Evolutionary conservation across 345 rosid species (phyloP).

Genomic region (Melastoma malabathricum): DNA sequence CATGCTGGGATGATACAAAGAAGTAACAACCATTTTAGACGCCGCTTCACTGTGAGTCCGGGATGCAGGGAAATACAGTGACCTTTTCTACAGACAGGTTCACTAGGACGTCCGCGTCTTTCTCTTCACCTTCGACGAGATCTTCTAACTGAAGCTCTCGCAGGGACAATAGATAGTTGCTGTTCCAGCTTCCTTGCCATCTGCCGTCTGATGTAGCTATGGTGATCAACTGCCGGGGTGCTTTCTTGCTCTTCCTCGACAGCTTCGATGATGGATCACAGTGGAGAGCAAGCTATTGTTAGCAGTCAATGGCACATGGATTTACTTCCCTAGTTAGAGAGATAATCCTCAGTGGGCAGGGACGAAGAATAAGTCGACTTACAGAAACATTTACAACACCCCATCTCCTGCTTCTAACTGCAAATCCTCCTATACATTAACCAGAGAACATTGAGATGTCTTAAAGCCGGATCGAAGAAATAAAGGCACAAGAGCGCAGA

Average conservation of each 20-base stretch:
- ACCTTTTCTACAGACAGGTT: conserved; percentile 57
- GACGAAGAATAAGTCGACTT: too few species aligned
- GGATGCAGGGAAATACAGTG: not conserved
- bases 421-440: too few species aligned
- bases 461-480: too few species aligned
- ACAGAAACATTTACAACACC: too few species aligned
- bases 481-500: too few species aligned
- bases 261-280: not conserved
- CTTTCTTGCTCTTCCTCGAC: conserved; percentile 2
- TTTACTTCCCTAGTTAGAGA: too few species aligned
- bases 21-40: not conserved
- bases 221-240: conserved; percentile 19
- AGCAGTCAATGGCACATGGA: too few species aligned
- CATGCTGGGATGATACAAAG: conserved; percentile 35
- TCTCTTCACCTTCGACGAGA: conserved; percentile 47
- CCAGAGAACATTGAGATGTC: too few species aligned
- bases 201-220: conserved; percentile 56
- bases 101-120: conserved; percentile 34
- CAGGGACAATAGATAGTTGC: conserved; percentile 46
- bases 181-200: conserved; percentile 60
- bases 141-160: conserved; percentile 47
- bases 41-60: not conserved
- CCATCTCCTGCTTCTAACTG: too few species aligned
- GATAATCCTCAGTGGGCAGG: too few species aligned
- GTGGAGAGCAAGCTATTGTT: too few species aligned